phyloP scores from a whole-genome alignment of 2,329 filamentous ascomycete genomes.

The Thielaviopsis cerberus region DNA sequence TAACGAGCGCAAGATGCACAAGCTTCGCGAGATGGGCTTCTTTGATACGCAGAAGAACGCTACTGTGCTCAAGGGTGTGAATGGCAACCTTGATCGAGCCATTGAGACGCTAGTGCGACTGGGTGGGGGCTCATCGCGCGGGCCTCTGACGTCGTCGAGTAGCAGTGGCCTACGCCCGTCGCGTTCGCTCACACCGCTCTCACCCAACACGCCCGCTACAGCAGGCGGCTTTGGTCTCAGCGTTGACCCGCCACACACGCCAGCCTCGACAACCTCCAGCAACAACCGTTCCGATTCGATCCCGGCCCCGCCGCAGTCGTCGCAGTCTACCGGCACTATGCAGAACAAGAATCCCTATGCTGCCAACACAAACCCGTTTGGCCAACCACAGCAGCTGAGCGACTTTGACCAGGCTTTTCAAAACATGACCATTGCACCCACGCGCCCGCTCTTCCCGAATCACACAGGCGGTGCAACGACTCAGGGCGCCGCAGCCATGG shows the following conservation, averaged over 20 bases:
- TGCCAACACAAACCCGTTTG: slow-evolving; percentile 52
- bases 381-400: slow-evolving; percentile 27
- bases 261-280: slow-evolving; percentile 26
- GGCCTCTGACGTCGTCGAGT: slow-evolving; percentile 15
- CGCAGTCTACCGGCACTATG: slow-evolving; percentile 45
- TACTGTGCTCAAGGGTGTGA: slow-evolving; percentile 62
- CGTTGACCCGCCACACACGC: slow-evolving; percentile 17
- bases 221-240: slow-evolving; percentile 18
- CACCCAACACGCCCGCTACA: slow-evolving; percentile 18
- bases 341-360: slow-evolving; percentile 37
- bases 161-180: slow-evolving; percentile 23
- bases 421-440: slow-evolving; percentile 39
- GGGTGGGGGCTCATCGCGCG: slow-evolving; percentile 45
- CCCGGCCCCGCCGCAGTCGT: slow-evolving; percentile 38
- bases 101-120: slow-evolving; percentile 70
- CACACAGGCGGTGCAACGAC: slow-evolving; percentile 45
- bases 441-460: slow-evolving; percentile 52
- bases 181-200: slow-evolving; percentile 36
- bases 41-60: slow-evolving; percentile 63
- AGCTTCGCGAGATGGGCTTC: slow-evolving; percentile 82
- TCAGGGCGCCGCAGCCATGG: slow-evolving; percentile 18
- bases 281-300: slow-evolving; percentile 52
- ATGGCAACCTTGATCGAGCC: slow-evolving; percentile 69
- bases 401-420: slow-evolving; percentile 52
- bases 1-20: slow-evolving; percentile 56